Conservation (phyloP, 192 early-diverging fungal species). For the Piromyces finnis region DNA sequence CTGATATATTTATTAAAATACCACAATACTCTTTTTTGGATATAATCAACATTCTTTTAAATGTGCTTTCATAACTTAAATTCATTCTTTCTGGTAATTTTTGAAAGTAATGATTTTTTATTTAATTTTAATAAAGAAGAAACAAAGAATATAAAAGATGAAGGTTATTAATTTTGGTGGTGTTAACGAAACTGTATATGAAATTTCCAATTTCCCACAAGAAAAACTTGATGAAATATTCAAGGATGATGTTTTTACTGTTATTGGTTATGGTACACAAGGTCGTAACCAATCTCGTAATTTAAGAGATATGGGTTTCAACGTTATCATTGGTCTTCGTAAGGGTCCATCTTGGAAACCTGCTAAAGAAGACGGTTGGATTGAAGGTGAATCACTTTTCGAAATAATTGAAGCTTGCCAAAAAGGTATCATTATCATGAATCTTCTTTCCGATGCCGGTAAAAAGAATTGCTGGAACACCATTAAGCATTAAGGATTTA, state of each 20-base stretch:
- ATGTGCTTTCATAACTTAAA: no score
- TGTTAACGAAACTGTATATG: conserved; percentile 77
- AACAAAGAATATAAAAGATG: no score
- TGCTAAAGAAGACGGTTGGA: conserved; percentile 89
- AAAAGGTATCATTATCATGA: conserved; percentile 66
- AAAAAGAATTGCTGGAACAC: conserved; percentile 79
- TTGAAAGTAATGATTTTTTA: no score
- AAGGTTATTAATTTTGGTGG: conserved; percentile 94
- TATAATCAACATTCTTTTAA: no score
- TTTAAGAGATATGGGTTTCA: no score
- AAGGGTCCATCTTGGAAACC: no score
- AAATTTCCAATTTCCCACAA: conserved; percentile 80
- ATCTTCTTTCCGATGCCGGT: conserved; percentile 80
- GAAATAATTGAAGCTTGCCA: conserved; percentile 73
- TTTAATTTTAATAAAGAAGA: no score
- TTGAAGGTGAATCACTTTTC: conserved; percentile 91
- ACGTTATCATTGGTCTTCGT: no score
- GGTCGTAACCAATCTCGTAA: no score
- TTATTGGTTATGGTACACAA: conserved; percentile 89
- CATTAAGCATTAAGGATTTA: conserved; percentile 66
- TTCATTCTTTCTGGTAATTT: no score
- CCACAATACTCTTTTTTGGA: no score
- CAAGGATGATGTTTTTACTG: conserved; percentile 78
- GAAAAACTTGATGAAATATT: conserved; percentile 81
- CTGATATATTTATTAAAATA: no score